Evolutionary conservation across 176 grass and related monocot species (phyloP).

Genomic region (Eremochloa ophiuroides): DNA sequence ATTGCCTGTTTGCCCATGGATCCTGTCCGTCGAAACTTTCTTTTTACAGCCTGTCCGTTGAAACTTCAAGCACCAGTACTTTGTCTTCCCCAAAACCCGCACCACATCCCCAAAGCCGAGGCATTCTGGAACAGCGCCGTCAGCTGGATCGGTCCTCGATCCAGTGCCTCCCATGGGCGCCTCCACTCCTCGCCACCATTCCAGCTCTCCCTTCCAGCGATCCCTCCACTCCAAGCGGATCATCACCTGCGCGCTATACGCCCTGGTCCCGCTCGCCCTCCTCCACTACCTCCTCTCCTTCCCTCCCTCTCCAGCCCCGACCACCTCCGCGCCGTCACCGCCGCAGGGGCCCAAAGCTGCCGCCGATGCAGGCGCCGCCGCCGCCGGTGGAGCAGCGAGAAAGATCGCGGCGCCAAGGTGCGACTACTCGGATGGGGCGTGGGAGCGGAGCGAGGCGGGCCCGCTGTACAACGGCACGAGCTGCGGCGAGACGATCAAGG

Average conservation of each 20-base stretch:
- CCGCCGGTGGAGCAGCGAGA: neutral
- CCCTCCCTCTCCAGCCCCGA: neutral
- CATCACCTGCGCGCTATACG: slow-evolving; percentile 29
- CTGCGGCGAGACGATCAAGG: slow-evolving; percentile 67
- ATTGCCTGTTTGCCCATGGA: too few relatives aligned
- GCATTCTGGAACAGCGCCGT: neutral
- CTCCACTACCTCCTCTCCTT: slow-evolving; percentile 40
- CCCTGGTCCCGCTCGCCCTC: slow-evolving; percentile 36
- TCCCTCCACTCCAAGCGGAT: slow-evolving; percentile 33
- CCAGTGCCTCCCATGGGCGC: slow-evolving; percentile 15
- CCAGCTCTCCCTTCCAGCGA: neutral
- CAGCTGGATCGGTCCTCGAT: neutral
- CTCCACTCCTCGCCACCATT: neutral
- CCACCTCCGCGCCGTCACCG: neutral
- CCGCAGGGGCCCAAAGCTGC: neutral
- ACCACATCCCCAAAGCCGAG: neutral
- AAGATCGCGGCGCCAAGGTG: slow-evolving; percentile 8
- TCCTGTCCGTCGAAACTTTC: neutral
- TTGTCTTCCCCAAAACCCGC: neutral
- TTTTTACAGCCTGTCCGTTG: neutral
- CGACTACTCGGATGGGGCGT: slow-evolving; percentile 54
- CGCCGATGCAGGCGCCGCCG: neutral
- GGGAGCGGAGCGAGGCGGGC: slow-evolving; percentile 28
- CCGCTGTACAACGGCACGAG: slow-evolving; percentile 62
- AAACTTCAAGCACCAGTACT: too few relatives aligned